Conservation (phyloP, 2,329 filamentous ascomycete species). For the Aureobasidium sp. region DNA sequence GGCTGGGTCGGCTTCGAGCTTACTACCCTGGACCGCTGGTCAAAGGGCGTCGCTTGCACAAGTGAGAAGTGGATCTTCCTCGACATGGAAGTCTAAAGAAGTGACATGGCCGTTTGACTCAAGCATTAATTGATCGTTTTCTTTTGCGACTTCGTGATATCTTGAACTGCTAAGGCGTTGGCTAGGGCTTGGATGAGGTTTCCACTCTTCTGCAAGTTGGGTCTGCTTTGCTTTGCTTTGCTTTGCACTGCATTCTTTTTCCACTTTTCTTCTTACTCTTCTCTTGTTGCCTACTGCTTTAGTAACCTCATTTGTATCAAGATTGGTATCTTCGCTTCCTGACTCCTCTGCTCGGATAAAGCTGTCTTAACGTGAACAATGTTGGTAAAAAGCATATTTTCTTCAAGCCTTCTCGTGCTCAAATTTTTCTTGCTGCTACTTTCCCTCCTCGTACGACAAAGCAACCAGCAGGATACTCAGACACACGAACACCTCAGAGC, state of each 20-base stretch:
- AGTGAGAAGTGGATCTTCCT: conserved; percentile 80
- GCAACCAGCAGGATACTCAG: no score
- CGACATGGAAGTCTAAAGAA: conserved; percentile 68
- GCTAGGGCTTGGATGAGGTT: background rate
- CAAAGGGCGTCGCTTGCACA: conserved; percentile 48
- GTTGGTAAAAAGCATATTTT: no score
- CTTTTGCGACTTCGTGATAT: background rate
- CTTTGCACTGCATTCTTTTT: background rate
- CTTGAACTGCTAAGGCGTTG: background rate
- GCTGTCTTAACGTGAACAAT: no score
- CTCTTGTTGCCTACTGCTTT: background rate
- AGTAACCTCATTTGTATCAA: background rate
- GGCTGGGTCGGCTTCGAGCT: conserved; percentile 91
- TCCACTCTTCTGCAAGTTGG: background rate
- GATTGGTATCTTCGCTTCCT: background rate
- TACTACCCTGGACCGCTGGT: conserved; percentile 70
- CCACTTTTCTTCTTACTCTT: background rate
- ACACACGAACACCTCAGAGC: no score
- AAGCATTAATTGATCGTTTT: background rate
- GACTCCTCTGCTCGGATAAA: no score
- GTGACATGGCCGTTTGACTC: background rate
- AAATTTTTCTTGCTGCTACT: no score
- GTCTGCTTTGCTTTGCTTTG: background rate
- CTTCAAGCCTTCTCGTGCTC: no score
- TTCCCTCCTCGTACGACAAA: no score